phyloP scores from a whole-genome alignment of 352 stramenopile species.

The Phytophthora brassicae region DNA sequence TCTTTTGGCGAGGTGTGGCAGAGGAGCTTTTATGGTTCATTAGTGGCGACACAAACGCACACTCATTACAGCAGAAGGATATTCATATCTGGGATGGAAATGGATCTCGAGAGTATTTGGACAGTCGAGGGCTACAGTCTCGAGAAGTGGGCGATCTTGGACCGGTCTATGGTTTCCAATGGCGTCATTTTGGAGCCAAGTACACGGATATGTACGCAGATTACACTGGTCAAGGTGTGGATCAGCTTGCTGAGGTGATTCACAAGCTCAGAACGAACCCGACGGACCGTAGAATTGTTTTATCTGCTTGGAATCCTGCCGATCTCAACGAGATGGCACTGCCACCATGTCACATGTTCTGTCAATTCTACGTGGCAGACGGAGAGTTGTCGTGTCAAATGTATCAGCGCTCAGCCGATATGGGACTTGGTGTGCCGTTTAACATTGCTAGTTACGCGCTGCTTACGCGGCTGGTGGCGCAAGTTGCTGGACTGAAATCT shows the following conservation, averaged over 20 bases:
- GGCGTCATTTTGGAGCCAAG: conserved; percentile 99
- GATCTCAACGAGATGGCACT: conserved; percentile 98
- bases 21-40: conserved; percentile 99
- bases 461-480: conserved; percentile 96
- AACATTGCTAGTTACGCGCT: conserved; percentile 99
- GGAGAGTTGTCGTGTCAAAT: conserved; percentile 92
- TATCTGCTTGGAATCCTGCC: conserved; percentile 99
- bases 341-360: conserved; percentile 99
- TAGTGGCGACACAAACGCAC: conserved; percentile 95
- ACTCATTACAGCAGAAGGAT: conserved; percentile 95
- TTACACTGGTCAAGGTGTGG: conserved; percentile 97
- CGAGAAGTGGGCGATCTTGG: conserved; percentile 97
- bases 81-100: conserved; percentile 99
- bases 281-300: conserved; percentile 97
- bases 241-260: conserved; percentile 98
- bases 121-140: conserved; percentile 91
- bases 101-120: conserved; percentile 94
- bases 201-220: conserved; percentile 98
- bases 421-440: conserved; percentile 99
- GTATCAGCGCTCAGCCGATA: conserved; percentile 99
- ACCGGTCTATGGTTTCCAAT: conserved; percentile 98
- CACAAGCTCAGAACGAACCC: conserved; percentile 97
- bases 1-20: conserved; percentile 99
- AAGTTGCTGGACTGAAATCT: conserved; percentile 92
- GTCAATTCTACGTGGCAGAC: conserved; percentile 91